Evolutionary conservation across 306 rosid species (phyloP).

Genomic region (Elaeagnus macrophylla): DNA sequence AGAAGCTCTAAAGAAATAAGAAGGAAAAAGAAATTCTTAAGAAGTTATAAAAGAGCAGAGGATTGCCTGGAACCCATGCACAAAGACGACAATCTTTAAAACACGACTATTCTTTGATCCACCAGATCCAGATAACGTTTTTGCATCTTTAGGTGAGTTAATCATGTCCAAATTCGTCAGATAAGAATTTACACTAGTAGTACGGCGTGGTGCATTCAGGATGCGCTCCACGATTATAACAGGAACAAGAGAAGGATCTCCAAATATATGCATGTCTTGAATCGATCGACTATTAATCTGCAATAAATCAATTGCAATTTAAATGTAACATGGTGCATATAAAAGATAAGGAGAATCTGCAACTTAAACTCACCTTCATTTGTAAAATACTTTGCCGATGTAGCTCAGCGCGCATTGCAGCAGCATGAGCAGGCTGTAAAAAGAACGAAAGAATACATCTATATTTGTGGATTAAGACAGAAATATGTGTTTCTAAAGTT

Average conservation of each 20-base stretch:
- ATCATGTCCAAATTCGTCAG: constrained; percentile 37
- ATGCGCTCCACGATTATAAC: constrained; percentile 81
- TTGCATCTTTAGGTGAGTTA: constrained; percentile 27
- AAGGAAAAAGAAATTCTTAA: not conserved
- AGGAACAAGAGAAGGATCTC: constrained; percentile 66
- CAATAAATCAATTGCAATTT: constrained; percentile 12
- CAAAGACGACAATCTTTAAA: constrained; percentile 81
- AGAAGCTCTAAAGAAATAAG: not conserved
- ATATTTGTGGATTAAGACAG: constrained; percentile 7
- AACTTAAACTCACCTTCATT: constrained; percentile 55
- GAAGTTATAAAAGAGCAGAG: not conserved
- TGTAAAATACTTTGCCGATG: constrained; percentile 81
- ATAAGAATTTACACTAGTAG: constrained; percentile 57
- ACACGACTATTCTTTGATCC: constrained; percentile 37
- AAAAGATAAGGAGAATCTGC: not conserved
- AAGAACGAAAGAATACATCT: constrained; percentile 10
- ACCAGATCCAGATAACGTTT: constrained; percentile 25
- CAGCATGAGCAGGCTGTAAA: constrained; percentile 66
- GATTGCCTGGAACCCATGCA: constrained; percentile 97
- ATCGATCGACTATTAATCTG: constrained; percentile 79
- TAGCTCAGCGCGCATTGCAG: constrained; percentile 72
- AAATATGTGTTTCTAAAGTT: constrained; percentile 1
- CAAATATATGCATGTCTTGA: constrained; percentile 90
- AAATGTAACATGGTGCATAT: constrained; percentile 1
- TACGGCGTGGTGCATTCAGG: constrained; percentile 63